These are phyloP conservation scores for Macrolepiota dolichaula DNA, from an alignment of 768 basidiomycete genomes.

Conservation along the genomic window DNA sequence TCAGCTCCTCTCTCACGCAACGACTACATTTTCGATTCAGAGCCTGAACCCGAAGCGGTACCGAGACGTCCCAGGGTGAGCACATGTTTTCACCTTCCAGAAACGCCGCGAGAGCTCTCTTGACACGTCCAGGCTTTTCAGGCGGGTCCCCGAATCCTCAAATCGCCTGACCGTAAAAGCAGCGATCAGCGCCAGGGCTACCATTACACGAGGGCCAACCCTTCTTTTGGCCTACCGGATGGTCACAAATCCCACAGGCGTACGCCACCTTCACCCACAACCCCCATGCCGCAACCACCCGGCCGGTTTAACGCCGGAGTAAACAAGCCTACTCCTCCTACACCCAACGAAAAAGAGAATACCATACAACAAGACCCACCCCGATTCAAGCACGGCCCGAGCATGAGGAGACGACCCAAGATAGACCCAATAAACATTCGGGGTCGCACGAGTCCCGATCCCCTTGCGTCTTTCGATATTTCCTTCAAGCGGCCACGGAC, in stretches of 20 bases:
- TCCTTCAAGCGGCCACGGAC: constrained; percentile 16
- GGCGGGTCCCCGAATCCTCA: constrained; percentile 10
- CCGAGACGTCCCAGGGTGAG: constrained; percentile 3
- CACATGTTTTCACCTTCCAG: background rate
- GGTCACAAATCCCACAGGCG: constrained; percentile 15
- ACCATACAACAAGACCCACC: constrained; percentile 20
- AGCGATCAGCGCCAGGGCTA: constrained; percentile 3
- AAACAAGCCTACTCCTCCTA: constrained; percentile 34
- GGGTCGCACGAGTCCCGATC: constrained; percentile 26
- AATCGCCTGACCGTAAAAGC: background rate
- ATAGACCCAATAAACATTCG: constrained; percentile 32
- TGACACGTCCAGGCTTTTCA: background rate
- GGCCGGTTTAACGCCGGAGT: constrained; percentile 15
- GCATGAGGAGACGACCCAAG: constrained; percentile 32
- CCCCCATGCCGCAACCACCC: constrained; percentile 36
- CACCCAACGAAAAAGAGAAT: constrained; percentile 17
- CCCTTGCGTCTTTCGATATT: constrained; percentile 21
- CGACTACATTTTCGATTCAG: constrained; percentile 23
- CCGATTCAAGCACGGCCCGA: constrained; percentile 26
- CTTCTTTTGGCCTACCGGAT: constrained; percentile 8
- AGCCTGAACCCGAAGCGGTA: constrained; percentile 14
- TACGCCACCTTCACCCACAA: constrained; percentile 35
- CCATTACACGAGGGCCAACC: background rate
- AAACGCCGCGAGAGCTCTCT: background rate
- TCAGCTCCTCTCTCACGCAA: constrained; percentile 31